phyloP scores from a whole-genome alignment of 164 flowering plant genomes.

The Vitis riparia region DNA sequence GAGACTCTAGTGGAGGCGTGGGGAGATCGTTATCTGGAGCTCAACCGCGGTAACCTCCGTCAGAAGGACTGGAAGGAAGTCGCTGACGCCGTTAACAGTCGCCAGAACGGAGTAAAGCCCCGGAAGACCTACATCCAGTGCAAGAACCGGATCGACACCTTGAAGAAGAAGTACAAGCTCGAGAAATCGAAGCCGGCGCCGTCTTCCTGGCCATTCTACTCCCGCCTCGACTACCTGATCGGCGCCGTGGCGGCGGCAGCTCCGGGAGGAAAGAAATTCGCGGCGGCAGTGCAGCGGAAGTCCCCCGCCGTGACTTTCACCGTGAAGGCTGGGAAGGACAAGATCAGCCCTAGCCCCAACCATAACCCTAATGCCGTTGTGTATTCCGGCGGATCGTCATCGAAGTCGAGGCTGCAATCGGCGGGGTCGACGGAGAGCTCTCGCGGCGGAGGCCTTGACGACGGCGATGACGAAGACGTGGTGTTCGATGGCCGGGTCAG shows the following conservation, averaged over 20 bases:
- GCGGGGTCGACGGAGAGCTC: conserved; percentile 30
- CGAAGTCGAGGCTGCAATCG: conserved; percentile 18
- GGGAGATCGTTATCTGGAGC: conserved; percentile 68
- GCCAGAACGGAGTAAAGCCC: conserved; percentile 38
- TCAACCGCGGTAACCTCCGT: conserved; percentile 74
- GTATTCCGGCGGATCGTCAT: conserved; percentile 20
- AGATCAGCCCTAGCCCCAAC: conserved; percentile 11
- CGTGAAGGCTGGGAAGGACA: conserved; percentile 6
- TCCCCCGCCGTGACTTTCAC: conserved; percentile 18
- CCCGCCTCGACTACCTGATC: conserved; percentile 50
- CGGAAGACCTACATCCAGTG: conserved; percentile 65
- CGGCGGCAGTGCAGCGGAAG: neutral
- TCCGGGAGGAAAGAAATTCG: neutral
- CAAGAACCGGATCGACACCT: conserved; percentile 76
- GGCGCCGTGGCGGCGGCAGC: conserved; percentile 27
- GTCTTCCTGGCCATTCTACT: conserved; percentile 59
- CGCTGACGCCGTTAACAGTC: conserved; percentile 61
- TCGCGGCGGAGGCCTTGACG: conserved; percentile 8
- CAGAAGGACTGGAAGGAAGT: conserved; percentile 82
- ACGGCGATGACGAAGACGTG: conserved; percentile 11
- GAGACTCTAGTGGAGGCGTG: conserved; percentile 63
- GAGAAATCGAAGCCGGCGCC: conserved; percentile 50
- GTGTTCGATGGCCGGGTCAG: conserved; percentile 13
- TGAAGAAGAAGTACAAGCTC: conserved; percentile 76
- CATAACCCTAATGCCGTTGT: neutral